A percentile compares a stretch with the other conserved stretches of the same genome.
phyloP scores from a whole-genome alignment of 768 basidiomycete genomes.

The Asterophora parasitica region DNA sequence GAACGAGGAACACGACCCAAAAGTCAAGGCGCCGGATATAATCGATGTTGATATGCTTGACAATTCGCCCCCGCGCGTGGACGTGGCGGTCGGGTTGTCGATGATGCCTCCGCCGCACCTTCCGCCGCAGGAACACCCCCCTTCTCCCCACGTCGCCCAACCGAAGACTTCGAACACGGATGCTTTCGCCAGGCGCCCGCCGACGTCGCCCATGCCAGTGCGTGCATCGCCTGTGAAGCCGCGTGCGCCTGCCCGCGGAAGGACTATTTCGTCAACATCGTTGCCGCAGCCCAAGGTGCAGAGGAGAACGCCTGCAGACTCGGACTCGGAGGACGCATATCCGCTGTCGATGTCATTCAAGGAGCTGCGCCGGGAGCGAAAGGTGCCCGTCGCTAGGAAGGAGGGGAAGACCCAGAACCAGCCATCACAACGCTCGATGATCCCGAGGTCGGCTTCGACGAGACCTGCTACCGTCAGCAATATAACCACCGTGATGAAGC shows the following conservation, averaged over 20 bases:
- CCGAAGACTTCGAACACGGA: slow-evolving; percentile 20
- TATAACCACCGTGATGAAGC: neutral
- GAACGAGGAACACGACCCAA: neutral
- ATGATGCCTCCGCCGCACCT: slow-evolving; percentile 16
- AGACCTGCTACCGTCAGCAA: neutral
- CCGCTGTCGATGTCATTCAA: slow-evolving; percentile 29
- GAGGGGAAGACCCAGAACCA: neutral
- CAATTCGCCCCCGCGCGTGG: neutral
- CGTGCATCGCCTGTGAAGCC: slow-evolving; percentile 50
- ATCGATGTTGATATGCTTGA: slow-evolving; percentile 34
- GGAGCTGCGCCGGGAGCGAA: slow-evolving; percentile 1
- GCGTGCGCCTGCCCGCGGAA: slow-evolving; percentile 50
- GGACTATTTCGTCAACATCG: slow-evolving; percentile 9
- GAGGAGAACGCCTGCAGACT: slow-evolving; percentile 9
- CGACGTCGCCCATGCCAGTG: slow-evolving; percentile 58
- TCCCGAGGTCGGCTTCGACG: neutral
- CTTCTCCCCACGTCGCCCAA: neutral
- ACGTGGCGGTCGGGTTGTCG: neutral
- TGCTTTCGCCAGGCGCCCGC: slow-evolving; percentile 56
- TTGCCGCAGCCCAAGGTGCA: neutral
- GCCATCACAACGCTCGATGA: slow-evolving; percentile 1
- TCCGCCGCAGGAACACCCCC: neutral
- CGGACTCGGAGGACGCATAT: slow-evolving; percentile 30
- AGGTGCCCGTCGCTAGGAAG: neutral
- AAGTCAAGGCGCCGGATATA: slow-evolving; percentile 15